A percentile compares a stretch with the other conserved stretches of the same genome.
phyloP scores from a whole-genome alignment of 2,329 filamentous ascomycete genomes.

The Ceratocystis eucalypticola region DNA sequence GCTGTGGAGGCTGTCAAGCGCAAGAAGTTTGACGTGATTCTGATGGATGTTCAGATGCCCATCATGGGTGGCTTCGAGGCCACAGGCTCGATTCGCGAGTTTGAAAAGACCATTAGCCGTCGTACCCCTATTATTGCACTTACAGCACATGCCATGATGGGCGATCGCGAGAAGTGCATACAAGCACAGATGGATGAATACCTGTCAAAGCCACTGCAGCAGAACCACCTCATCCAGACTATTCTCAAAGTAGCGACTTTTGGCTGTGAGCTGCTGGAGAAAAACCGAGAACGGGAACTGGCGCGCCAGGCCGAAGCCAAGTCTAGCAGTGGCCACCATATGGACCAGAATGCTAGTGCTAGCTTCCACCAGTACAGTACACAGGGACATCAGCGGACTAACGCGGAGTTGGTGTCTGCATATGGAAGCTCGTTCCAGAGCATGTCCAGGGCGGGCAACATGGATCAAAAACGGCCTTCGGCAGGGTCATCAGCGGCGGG shows the following conservation, averaged over 20 bases:
- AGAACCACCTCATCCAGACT: constrained; percentile 94
- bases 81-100: constrained; percentile 90
- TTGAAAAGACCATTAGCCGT: constrained; percentile 68
- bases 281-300: constrained; percentile 51
- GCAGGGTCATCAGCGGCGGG: not conserved
- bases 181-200: constrained; percentile 99
- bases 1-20: constrained; percentile 85
- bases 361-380: constrained; percentile 7
- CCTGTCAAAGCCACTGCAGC: constrained; percentile 87
- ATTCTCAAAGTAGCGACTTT: constrained; percentile 94
- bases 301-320: constrained; percentile 38
- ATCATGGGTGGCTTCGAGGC: constrained; percentile 98
- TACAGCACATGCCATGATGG: constrained; percentile 96
- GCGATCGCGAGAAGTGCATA: constrained; percentile 94
- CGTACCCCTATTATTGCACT: constrained; percentile 92
- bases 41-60: constrained; percentile 99
- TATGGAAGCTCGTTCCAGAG: constrained; percentile 9
- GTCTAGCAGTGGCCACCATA: constrained; percentile 23
- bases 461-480: not conserved
- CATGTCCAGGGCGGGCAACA: not conserved
- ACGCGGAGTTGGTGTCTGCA: constrained; percentile 5
- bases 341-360: constrained; percentile 5
- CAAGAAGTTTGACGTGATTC: constrained; percentile 86
- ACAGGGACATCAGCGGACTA: constrained; percentile 2
- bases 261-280: constrained; percentile 67